These are phyloP conservation scores for Phaeosphaeriaceae sp. DNA, from an alignment of 2,329 filamentous ascomycete genomes.

Conservation along the genomic window DNA sequence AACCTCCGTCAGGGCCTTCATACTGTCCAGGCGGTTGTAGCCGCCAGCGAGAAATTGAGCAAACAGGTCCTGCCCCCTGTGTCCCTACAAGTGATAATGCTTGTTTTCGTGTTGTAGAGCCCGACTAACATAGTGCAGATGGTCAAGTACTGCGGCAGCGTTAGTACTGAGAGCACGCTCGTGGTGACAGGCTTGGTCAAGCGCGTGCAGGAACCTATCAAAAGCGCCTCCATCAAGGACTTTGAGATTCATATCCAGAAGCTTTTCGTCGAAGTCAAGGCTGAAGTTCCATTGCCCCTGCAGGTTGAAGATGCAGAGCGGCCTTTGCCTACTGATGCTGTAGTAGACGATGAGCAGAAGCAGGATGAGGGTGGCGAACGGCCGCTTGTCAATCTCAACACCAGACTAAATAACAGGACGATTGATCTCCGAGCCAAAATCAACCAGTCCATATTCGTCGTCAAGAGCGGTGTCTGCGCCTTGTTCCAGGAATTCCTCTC, in stretches of 20 bases:
- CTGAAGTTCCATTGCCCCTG: conserved; percentile 66
- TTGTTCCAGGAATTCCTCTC: conserved; percentile 83
- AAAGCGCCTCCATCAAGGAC: conserved; percentile 79
- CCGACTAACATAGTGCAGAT: conserved; percentile 60
- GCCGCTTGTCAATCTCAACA: conserved; percentile 80
- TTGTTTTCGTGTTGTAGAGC: no score
- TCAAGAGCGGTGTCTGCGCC: conserved; percentile 69
- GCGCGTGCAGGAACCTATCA: conserved; percentile 84
- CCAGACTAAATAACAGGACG: conserved; percentile 87
- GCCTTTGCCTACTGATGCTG: conserved; percentile 55
- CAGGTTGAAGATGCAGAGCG: conserved; percentile 61
- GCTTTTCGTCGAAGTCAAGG: conserved; percentile 76
- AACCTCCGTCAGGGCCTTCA: conserved; percentile 78
- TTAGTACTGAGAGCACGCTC: conserved; percentile 83
- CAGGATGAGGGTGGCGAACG: conserved; percentile 60
- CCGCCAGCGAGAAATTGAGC: conserved; percentile 67
- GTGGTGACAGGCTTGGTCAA: conserved; percentile 80
- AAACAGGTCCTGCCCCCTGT: conserved; percentile 53
- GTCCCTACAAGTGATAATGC: no score
- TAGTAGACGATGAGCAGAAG: conserved; percentile 57
- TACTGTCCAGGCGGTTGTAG: conserved; percentile 82
- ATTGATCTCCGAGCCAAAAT: conserved; percentile 92
- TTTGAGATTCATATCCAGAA: conserved; percentile 89
- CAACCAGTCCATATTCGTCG: conserved; percentile 84
- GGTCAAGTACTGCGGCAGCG: conserved; percentile 85